Conservation (phyloP, 1,284 basidiomycete species). For the Cutaneotrichosporon arboriforme region DNA sequence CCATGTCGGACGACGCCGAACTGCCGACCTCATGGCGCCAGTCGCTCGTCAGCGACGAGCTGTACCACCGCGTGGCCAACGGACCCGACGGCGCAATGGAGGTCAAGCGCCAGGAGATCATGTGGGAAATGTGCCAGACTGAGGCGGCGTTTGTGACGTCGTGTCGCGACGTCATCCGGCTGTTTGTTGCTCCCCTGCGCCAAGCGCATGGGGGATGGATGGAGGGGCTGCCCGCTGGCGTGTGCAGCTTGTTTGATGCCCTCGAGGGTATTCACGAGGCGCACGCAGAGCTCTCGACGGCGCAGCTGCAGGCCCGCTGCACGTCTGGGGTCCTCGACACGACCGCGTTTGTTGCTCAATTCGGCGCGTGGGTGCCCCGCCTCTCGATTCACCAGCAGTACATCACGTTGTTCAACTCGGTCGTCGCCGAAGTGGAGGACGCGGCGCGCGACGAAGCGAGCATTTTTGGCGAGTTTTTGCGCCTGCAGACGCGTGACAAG, state of each 20-base stretch:
- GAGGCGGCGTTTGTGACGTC: constrained; percentile 65
- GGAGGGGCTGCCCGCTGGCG: constrained; percentile 61
- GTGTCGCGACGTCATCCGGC: constrained; percentile 58
- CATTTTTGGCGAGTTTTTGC: constrained; percentile 78
- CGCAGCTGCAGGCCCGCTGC: constrained; percentile 51
- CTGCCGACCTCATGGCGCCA: constrained; percentile 28
- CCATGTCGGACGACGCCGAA: not conserved
- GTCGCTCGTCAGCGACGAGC: constrained; percentile 21
- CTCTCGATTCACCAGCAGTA: constrained; percentile 81
- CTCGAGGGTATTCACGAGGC: constrained; percentile 74
- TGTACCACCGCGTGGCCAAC: constrained; percentile 20
- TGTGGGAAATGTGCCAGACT: constrained; percentile 62
- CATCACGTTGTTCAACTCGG: constrained; percentile 63
- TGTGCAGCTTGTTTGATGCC: constrained; percentile 72
- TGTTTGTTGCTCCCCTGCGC: constrained; percentile 71
- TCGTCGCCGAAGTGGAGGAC: constrained; percentile 56
- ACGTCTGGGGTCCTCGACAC: constrained; percentile 33
- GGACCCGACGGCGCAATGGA: constrained; percentile 51
- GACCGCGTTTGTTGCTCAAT: constrained; percentile 56
- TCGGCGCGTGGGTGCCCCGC: constrained; percentile 59
- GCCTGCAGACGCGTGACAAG: constrained; percentile 66
- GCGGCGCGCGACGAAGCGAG: constrained; percentile 55
- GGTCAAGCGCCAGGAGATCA: constrained; percentile 60
- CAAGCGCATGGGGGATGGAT: constrained; percentile 60
- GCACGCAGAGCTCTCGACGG: constrained; percentile 59